Conservation (phyloP, 1,139 yeast genomes). For the Scheffersomyces cryptocercus region DNA sequence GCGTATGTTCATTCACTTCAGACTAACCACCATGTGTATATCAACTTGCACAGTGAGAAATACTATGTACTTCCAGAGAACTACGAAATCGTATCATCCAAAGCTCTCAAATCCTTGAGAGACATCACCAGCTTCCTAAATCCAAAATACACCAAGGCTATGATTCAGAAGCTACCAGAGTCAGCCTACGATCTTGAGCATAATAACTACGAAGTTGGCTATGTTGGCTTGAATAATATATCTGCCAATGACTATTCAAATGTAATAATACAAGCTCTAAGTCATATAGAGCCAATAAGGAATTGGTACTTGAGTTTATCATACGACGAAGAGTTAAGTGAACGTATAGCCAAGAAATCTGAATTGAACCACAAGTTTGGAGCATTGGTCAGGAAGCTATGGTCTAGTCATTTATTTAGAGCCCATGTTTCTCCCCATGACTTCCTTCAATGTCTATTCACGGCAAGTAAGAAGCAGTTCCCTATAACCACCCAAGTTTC, state of each 20-base stretch:
- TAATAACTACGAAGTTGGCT: slow-evolving; percentile 58
- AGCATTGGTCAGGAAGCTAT: slow-evolving; percentile 55
- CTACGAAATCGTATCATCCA: slow-evolving; percentile 32
- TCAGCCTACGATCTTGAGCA: slow-evolving; percentile 42
- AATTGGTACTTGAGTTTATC: slow-evolving; percentile 46
- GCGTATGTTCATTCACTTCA: slow-evolving; percentile 70
- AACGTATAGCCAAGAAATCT: slow-evolving; percentile 13
- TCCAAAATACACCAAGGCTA: slow-evolving; percentile 47
- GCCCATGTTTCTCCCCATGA: slow-evolving; percentile 71
- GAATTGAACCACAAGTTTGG: slow-evolving; percentile 39
- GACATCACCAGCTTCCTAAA: slow-evolving; percentile 55
- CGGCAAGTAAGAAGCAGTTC: slow-evolving; percentile 43
- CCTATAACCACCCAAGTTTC: slow-evolving; percentile 37
- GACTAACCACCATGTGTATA: slow-evolving; percentile 61
- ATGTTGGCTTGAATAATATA: slow-evolving; percentile 61
- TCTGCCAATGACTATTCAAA: slow-evolving; percentile 52
- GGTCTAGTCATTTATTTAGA: slow-evolving; percentile 63
- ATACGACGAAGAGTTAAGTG: slow-evolving; percentile 7
- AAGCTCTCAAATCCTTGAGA: slow-evolving; percentile 34
- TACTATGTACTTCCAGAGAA: slow-evolving; percentile 66
- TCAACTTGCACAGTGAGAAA: slow-evolving; percentile 51
- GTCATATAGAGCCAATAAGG: slow-evolving; percentile 56
- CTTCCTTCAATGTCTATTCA: slow-evolving; percentile 50
- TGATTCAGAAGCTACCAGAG: slow-evolving; percentile 22
- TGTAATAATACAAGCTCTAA: slow-evolving; percentile 55